phyloP scores from a whole-genome alignment of 208 protist species.

The Acanthamoeba castellanii region DNA sequence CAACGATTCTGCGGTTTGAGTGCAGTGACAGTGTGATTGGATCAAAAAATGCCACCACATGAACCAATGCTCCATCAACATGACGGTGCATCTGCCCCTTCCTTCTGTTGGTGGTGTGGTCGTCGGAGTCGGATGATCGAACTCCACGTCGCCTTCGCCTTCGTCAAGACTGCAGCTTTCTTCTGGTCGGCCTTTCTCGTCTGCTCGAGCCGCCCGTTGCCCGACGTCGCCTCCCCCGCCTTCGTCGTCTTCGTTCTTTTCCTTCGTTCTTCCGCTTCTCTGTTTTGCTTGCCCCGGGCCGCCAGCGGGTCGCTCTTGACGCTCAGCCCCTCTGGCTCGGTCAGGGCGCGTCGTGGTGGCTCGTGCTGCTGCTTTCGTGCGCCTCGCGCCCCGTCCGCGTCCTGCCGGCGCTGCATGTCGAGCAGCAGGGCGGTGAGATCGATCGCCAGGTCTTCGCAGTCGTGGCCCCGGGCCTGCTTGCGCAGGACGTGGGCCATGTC shows the following conservation, averaged over 20 bases:
- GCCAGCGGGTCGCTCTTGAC: no score
- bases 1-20: no score
- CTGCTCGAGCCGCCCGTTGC: background rate
- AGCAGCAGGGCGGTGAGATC: background rate
- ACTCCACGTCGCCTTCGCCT: background rate
- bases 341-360: no score
- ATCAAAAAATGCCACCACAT: no score
- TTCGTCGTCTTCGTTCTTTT: background rate
- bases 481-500: background rate
- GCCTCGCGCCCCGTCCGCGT: no score
- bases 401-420: background rate
- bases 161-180: background rate
- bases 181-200: background rate
- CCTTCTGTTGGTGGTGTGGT: background rate
- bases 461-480: background rate
- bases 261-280: background rate
- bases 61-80: no score
- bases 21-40: no score
- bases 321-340: background rate
- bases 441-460: slow-evolving; percentile 2
- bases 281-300: background rate
- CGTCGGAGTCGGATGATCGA: background rate
- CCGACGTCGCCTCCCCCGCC: no score
- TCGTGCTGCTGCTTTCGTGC: no score
- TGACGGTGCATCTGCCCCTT: background rate